Evolutionary conservation across 2,329 filamentous ascomycete species (phyloP), one percentile per base, ranked within the genome.

Genomic region (Claviceps pazoutovae): DNA sequence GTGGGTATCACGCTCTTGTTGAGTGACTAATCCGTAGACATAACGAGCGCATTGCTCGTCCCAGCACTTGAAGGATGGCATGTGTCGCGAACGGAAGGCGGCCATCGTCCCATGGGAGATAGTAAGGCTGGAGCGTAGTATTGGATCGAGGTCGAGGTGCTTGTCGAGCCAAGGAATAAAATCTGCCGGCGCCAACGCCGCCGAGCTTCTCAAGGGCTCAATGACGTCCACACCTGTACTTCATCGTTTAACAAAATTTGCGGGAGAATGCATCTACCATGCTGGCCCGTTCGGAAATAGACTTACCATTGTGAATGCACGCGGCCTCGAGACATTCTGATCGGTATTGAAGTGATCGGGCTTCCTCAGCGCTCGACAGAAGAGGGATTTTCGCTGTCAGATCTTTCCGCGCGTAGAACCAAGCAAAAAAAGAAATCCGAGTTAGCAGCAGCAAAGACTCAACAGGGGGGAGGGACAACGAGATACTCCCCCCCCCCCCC

Each of bases 281-380:
- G 34, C 14, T 48, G 3, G 19, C 36, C n/a, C 13, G 3, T 37
- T 39, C 17, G 17, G 2, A 21, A 49, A 9, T 11, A 34, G 17
- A 51, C 63, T 56, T 58, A 68, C 65, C 59, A 55, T 67, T 60
- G 53, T 65, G 62, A 50, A 76, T 61, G 58, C 75, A 74, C 52
- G 71, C 71, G 49, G 68, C 68, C 59, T 80, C 75, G 51, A 80
- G 72, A 61, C 74, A 78, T 64, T 80, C 77, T 64, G 76, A 79
- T 56, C 73, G 73, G 58, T 80, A 77, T 61, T 80, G 77, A 50
- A 80, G 64, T 39, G 71, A 68, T 52, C 77, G 70, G 26, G 77
- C 77, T 61, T 80, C 78, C 62, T 80, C 77, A 23, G 72, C 68
- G 56, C 78, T 74, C 50, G 75, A 80, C 51, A 78, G 63, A 55